phyloP scores from a whole-genome alignment of 345 rosid genomes.

The Clarkia xantiana region DNA sequence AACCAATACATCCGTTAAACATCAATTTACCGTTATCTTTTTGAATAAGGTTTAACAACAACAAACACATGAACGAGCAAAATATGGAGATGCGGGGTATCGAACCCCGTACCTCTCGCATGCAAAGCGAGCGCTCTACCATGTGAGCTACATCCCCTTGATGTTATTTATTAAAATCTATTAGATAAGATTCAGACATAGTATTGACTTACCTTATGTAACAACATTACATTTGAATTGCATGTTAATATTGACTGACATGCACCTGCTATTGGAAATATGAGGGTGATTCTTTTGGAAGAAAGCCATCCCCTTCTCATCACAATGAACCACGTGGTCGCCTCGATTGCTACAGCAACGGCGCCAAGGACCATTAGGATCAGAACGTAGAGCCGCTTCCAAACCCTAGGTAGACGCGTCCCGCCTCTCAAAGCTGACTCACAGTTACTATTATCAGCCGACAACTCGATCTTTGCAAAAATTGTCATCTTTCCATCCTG shows the following conservation, averaged over 20 bases:
- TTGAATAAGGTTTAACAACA: too few species aligned
- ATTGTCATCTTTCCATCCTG: constrained; percentile 29
- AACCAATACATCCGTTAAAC: too few species aligned
- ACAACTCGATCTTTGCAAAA: constrained; percentile 40
- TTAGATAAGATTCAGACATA: too few species aligned
- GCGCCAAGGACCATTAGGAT: constrained; percentile 43
- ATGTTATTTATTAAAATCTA: too few species aligned
- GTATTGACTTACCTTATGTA: too few species aligned
- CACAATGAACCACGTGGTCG: constrained; percentile 60
- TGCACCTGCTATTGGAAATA: too few species aligned
- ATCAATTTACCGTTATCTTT: too few species aligned
- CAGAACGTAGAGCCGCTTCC: constrained; percentile 48
- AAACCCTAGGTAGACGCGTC: constrained; percentile 36
- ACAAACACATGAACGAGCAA: too few species aligned
- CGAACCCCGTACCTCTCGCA: constrained; percentile 53
- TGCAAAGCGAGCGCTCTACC: constrained; percentile 67
- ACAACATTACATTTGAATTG: too few species aligned
- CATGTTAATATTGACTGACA: too few species aligned
- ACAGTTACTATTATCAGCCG: constrained; percentile 11
- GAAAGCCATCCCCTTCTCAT: constrained; percentile 29
- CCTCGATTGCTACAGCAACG: constrained; percentile 34
- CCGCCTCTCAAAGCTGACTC: constrained; percentile 64
- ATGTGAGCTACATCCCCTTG: constrained; percentile 64
- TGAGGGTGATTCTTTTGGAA: too few species aligned
- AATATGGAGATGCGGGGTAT: constrained; percentile 41